Evolutionary conservation across 768 basidiomycete genomes (phyloP).

Genomic region (Pleurotus pulmonarius): DNA sequence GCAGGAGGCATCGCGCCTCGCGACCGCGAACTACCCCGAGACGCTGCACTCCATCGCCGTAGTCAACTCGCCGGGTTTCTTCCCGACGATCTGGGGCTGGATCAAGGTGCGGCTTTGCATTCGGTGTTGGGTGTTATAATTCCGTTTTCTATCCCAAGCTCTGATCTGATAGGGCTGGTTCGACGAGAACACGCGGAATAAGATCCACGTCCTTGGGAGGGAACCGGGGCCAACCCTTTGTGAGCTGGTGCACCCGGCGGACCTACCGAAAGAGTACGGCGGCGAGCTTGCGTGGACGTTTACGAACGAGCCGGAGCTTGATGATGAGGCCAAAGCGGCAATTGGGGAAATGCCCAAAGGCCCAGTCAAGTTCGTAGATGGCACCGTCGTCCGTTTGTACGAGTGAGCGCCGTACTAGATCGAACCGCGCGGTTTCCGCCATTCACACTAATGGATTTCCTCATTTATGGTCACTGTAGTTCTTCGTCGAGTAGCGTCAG

Average conservation of each 20-base stretch:
- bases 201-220: slow-evolving; percentile 71
- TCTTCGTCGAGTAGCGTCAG: no score
- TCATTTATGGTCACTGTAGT: no score
- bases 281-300: slow-evolving; percentile 72
- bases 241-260: slow-evolving; percentile 36
- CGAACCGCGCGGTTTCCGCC: no score
- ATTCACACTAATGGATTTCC: no score
- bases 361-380: slow-evolving; percentile 46
- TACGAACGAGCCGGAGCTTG: slow-evolving; percentile 63
- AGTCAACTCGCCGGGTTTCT: slow-evolving; percentile 81
- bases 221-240: slow-evolving; percentile 51
- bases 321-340: slow-evolving; percentile 43
- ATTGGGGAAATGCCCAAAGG: slow-evolving; percentile 56
- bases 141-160: not conserved
- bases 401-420: not conserved
- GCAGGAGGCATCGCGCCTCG: slow-evolving; percentile 69
- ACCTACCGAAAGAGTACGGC: slow-evolving; percentile 70
- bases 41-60: slow-evolving; percentile 64
- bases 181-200: slow-evolving; percentile 72
- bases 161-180: slow-evolving; percentile 56
- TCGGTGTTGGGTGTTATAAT: not conserved
- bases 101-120: slow-evolving; percentile 47
- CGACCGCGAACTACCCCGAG: slow-evolving; percentile 81
- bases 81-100: slow-evolving; percentile 83
- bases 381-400: slow-evolving; percentile 25